Evolutionary conservation across 75 land plant species (phyloP), one percentile per base, ranked within the genome.

Genomic region (Cupressus sempervirens): DNA sequence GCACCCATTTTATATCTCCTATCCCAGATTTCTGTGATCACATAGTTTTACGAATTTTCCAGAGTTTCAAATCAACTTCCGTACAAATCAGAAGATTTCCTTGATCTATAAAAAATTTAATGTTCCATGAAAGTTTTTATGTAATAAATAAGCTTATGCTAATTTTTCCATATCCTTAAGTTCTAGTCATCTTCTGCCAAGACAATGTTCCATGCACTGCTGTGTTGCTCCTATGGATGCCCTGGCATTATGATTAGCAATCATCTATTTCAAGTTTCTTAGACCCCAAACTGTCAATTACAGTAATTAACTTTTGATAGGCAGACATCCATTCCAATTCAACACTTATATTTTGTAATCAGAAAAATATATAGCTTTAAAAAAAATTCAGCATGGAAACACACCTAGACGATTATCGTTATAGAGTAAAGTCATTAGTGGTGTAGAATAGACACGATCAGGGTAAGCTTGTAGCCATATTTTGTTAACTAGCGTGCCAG

Each of bases 401-500:
- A 38, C 76, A 88, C 90, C 90, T 14, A 89, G 76, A 73, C 90
- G 90, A 38, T 85, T 82, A 38, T 86, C 86, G 45, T 85, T 48
- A 80, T 84, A 85, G 87, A 88, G 38, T 43, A 68, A 52, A 68
- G 90, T 86, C 58, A 89, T 36, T 26, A 89, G 50, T 6, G 73
- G 83, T 54, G 90, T 82, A 23, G 68, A 80, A 82, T 89, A 89
- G 1, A 88, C 90, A 74, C 90, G 90, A 68, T 89, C 90, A 11
- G 90, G 86, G 48, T 82, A 88, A 58, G 90, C 35, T 52, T 88
- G 85, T 67, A 88, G 56, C 81, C 85, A 88, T 80, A 88, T 90
- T 73, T 65, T 81, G 43, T 90, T 90, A 32, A 88, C 90, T 82
- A 90, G 87, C 14, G 88, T 86, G 30, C 76, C 90, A 52, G 89